Conservation (phyloP, 2,329 filamentous ascomycete genomes). For the Plectosphaerella cucumerina region DNA sequence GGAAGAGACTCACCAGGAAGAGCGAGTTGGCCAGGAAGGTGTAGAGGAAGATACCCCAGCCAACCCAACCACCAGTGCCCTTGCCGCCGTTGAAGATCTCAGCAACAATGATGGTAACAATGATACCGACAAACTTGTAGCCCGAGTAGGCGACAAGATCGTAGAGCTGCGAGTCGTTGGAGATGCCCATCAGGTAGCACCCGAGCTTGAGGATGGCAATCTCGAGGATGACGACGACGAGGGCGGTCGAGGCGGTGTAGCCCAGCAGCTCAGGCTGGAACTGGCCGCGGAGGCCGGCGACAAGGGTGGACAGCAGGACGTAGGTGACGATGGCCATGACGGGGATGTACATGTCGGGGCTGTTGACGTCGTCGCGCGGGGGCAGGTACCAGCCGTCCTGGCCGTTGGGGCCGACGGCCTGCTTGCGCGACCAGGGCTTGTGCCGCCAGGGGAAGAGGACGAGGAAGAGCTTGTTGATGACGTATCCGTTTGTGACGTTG, state of each 20-base stretch:
- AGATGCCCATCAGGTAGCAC: conserved; percentile 90
- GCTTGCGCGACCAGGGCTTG: conserved; percentile 93
- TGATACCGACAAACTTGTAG: conserved; percentile 98
- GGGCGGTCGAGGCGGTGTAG: conserved; percentile 78
- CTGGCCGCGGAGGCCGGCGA: conserved; percentile 83
- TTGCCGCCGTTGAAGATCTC: conserved; percentile 74
- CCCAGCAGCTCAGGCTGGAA: conserved; percentile 94
- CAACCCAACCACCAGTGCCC: conserved; percentile 82
- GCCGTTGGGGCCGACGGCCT: conserved; percentile 65
- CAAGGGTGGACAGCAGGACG: conserved; percentile 85
- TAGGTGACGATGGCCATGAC: conserved; percentile 98
- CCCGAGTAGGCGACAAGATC: conserved; percentile 95
- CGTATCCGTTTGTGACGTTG: conserved; percentile 97
- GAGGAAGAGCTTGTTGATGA: conserved; percentile 86
- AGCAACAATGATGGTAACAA: conserved; percentile 76
- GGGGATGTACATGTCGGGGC: conserved; percentile 99
- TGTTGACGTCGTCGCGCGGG: conserved; percentile 92
- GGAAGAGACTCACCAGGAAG: conserved; percentile 68
- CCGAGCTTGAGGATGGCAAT: conserved; percentile 88
- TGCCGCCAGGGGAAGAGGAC: conserved; percentile 98
- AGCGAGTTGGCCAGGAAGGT: conserved; percentile 92
- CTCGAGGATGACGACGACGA: conserved; percentile 80
- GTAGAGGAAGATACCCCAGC: conserved; percentile 86
- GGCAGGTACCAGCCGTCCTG: conserved; percentile 79
- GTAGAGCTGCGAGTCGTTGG: conserved; percentile 86